phyloP scores from a whole-genome alignment of 2,329 filamentous ascomycete species.

The Talaromyces marneffei region DNA sequence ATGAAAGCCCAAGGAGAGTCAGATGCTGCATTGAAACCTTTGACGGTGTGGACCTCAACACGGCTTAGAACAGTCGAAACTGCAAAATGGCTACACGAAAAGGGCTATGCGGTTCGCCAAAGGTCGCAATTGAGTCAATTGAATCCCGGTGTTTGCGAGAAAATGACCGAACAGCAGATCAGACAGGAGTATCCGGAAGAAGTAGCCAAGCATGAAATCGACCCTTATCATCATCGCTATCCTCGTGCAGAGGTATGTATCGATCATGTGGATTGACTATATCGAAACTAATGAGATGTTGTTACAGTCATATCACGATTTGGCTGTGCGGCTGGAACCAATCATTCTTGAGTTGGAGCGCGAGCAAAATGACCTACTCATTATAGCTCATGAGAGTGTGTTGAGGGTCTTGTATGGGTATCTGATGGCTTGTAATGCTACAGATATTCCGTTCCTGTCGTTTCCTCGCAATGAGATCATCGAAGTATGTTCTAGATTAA shows the following conservation, averaged over 20 bases:
- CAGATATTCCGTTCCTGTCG: constrained; percentile 84
- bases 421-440: constrained; percentile 95
- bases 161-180: constrained; percentile 78
- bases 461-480: constrained; percentile 98
- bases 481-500: constrained; percentile 52
- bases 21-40: constrained; percentile 64
- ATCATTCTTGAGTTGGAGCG: constrained; percentile 96
- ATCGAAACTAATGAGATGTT: constrained; percentile 1
- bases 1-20: constrained; percentile 63
- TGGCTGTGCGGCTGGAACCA: constrained; percentile 94
- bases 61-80: constrained; percentile 86
- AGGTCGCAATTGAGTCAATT: constrained; percentile 95
- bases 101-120: constrained; percentile 81
- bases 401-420: constrained; percentile 94
- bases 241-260: constrained; percentile 75
- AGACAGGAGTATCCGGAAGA: constrained; percentile 81
- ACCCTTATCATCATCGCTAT: constrained; percentile 96
- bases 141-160: constrained; percentile 93
- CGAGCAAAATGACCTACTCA: constrained; percentile 94
- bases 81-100: constrained; percentile 68
- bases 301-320: constrained; percentile 84
- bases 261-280: constrained; percentile 4
- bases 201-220: constrained; percentile 82
- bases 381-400: constrained; percentile 98
- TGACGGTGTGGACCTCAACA: constrained; percentile 94